Base-by-base conservation (phyloP, 768 basidiomycete species). In the Crucibulum laeve region DNA sequence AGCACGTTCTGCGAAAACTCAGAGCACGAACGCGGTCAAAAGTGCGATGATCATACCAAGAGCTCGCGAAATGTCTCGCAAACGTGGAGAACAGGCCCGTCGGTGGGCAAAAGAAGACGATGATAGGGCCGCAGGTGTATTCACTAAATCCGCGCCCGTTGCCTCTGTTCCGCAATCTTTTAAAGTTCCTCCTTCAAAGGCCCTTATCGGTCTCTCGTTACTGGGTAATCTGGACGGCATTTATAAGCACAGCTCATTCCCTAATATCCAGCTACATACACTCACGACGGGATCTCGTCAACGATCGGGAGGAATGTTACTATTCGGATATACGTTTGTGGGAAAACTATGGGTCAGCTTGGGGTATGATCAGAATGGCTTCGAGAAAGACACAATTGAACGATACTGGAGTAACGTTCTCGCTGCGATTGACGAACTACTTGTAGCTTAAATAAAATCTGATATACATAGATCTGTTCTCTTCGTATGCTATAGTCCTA, bases 261-360 rank as follows among this genome's bases (percentile, higher is more conserved):
- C 75, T n/a, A 51, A 61, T 3, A 63, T 90, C 47, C 60, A 73
- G 58, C 67, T 91, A 15, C 79, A 87, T 50, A 82, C 82, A 3
- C 68, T 93, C 25, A 91, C 86, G 21, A 91, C 90, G 1, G 90
- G 88, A 2, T 88, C 85, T 5, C 74, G 90, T n/a, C 89, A 91
- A 56, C 77, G 88, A 3, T 57, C 75, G 0, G 80, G 87, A 7
- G 87, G 80, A 2, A 82, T 91, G 79, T 69, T 93, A 28, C 61
- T 93, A n/a, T 90, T 92, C 46, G 84, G 83, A 3, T 87, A 86
- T 60, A 87, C 84, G 0, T 86, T 84, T 50, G 78, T 69, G 17
- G 83, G 81, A 5, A 82, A 80, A 61, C 61, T 92, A 14, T 91
- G 85, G 85, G 56, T 91, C 25, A 88, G 83, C 50, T 68, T 91